Evolutionary conservation across 2,329 filamentous ascomycete species (phyloP).

Genomic region (Penicillium sp.): DNA sequence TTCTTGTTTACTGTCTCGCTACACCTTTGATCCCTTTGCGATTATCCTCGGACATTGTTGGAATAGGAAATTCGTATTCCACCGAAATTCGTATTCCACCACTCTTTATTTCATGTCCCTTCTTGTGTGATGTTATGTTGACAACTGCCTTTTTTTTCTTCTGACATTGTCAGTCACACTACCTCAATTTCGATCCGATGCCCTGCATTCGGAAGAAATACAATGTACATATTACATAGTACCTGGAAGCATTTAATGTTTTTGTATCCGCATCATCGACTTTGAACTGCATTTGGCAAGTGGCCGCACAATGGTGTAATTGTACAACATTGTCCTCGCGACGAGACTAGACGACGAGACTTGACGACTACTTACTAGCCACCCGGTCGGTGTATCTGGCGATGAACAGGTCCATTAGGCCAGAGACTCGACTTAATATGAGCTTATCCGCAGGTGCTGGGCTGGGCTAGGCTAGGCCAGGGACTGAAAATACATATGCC

Average conservation of each 20-base stretch:
- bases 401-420: neutral
- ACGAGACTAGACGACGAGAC: neutral
- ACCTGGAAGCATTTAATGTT: neutral
- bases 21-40: neutral
- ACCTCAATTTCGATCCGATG: neutral
- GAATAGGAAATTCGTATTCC: neutral
- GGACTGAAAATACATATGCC: neutral
- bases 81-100: neutral
- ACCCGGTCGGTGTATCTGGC: neutral
- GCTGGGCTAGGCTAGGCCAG: neutral
- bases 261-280: neutral
- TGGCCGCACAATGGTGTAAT: neutral
- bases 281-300: neutral
- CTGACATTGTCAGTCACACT: neutral
- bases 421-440: neutral
- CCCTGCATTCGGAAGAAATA: neutral
- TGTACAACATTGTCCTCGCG: neutral
- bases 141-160: neutral
- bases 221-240: neutral
- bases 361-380: neutral
- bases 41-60: neutral
- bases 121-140: conserved; percentile 18
- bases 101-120: neutral
- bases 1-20: conserved; percentile 3
- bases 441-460: neutral